These are phyloP conservation scores for Aureobasidium namibiae DNA, from an alignment of 2,329 filamentous ascomycete species.

Conservation along the genomic window DNA sequence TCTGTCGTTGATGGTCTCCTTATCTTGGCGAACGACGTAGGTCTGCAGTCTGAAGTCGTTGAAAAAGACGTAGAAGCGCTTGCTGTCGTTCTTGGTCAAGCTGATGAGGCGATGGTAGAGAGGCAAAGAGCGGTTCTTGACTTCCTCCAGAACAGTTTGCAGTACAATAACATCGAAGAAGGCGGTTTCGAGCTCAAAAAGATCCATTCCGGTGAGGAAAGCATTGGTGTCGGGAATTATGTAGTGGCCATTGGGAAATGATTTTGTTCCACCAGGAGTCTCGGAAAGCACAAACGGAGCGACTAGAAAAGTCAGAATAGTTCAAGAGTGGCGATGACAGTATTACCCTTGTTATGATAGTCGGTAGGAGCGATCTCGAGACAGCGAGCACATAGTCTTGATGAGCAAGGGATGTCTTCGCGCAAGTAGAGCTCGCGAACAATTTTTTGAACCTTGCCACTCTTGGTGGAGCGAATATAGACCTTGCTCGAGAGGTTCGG, in stretches of 20 bases:
- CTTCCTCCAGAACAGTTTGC: slow-evolving; percentile 92
- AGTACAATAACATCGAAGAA: slow-evolving; percentile 97
- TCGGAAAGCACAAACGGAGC: slow-evolving; percentile 82
- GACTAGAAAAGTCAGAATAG: slow-evolving; percentile 31
- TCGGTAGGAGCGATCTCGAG: slow-evolving; percentile 64
- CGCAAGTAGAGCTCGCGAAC: slow-evolving; percentile 92
- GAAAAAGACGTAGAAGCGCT: slow-evolving; percentile 98
- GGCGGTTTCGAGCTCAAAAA: slow-evolving; percentile 84
- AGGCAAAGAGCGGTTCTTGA: slow-evolving; percentile 86
- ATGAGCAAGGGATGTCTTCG: slow-evolving; percentile 96
- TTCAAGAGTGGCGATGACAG: neutral
- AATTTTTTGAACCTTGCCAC: slow-evolving; percentile 97
- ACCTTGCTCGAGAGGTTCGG: slow-evolving; percentile 88
- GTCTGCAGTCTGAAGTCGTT: slow-evolving; percentile 96
- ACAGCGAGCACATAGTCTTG: slow-evolving; percentile 73
- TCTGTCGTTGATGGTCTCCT: slow-evolving; percentile 89
- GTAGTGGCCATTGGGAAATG: slow-evolving; percentile 83
- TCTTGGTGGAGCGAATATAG: slow-evolving; percentile 89
- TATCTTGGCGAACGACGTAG: slow-evolving; percentile 62
- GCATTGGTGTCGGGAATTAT: slow-evolving; percentile 94
- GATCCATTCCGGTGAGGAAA: slow-evolving; percentile 88
- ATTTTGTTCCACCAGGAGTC: slow-evolving; percentile 72
- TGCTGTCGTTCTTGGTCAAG: slow-evolving; percentile 89
- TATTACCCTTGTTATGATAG: slow-evolving; percentile 65
- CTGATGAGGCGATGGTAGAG: slow-evolving; percentile 89